Evolutionary conservation across 352 stramenopile species (phyloP).

Genomic region (Pythium grandisporangium): DNA sequence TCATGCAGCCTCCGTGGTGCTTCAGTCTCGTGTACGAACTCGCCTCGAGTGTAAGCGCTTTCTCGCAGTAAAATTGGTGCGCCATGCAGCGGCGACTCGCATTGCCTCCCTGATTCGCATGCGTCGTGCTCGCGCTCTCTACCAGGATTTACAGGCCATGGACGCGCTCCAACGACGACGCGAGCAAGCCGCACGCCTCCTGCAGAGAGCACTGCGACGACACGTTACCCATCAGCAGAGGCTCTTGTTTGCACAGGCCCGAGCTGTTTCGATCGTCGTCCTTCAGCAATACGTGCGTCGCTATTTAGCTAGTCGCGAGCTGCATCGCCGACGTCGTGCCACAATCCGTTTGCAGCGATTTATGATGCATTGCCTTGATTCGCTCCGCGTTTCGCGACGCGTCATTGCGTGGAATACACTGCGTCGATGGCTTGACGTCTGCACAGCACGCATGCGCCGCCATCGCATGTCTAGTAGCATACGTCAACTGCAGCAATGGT

Average conservation of each 20-base stretch:
- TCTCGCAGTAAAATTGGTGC: conserved; percentile 40
- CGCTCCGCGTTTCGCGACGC: not conserved
- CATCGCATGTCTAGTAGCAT: not conserved
- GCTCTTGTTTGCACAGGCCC: conserved; percentile 17
- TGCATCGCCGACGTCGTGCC: not conserved
- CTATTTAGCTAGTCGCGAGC: conserved; percentile 1
- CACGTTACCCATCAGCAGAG: conserved; percentile 30
- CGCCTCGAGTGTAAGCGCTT: conserved; percentile 52
- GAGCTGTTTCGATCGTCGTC: conserved; percentile 22
- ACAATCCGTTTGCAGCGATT: conserved; percentile 29
- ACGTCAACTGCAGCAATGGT: conserved; percentile 36
- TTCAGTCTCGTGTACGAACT: conserved; percentile 47
- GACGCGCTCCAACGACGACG: conserved; percentile 10
- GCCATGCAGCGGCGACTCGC: conserved; percentile 18
- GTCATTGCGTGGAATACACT: conserved; percentile 6
- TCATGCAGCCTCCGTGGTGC: conserved; percentile 37
- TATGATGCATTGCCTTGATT: conserved; percentile 16
- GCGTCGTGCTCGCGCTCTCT: too few species aligned
- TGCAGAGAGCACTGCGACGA: too few species aligned
- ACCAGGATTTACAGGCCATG: conserved; percentile 8
- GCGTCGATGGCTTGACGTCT: conserved; percentile 7
- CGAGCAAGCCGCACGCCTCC: too few species aligned
- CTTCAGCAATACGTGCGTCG: conserved; percentile 41
- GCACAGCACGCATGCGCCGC: conserved; percentile 17
- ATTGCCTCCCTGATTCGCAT: conserved; percentile 33